Evolutionary conservation across 495 filamentous ascomycete genomes (phyloP).

Genomic region (Lichenothelia convexa): DNA sequence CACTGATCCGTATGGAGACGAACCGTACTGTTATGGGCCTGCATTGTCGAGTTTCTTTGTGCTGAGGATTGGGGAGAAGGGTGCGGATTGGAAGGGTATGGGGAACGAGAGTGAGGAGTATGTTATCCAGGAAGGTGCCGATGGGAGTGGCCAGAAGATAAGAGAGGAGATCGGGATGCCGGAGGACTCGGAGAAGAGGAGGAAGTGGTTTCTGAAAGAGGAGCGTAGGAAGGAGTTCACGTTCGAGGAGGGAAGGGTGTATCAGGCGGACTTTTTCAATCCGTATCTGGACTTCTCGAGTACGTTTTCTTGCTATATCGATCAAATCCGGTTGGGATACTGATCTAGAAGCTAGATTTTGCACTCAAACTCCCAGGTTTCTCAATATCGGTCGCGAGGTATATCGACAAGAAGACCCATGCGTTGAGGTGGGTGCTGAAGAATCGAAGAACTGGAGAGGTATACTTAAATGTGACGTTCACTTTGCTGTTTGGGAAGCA

Average conservation of each 20-base stretch:
- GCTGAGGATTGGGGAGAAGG: constrained; percentile 42
- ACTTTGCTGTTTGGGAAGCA: constrained; percentile 18
- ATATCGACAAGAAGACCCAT: constrained; percentile 23
- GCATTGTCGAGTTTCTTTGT: constrained; percentile 54
- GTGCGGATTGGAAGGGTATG: background rate
- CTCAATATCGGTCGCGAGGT: constrained; percentile 16
- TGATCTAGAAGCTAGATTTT: constrained; percentile 9
- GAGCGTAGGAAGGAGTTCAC: constrained; percentile 28
- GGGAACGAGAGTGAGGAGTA: constrained; percentile 6
- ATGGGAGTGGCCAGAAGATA: constrained; percentile 35
- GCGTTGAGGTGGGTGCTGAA: constrained; percentile 20
- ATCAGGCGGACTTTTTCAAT: constrained; percentile 75
- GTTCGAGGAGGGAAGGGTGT: constrained; percentile 41
- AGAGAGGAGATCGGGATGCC: constrained; percentile 13
- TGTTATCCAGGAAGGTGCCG: constrained; percentile 47
- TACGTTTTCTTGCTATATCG: constrained; percentile 15
- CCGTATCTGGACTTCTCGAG: constrained; percentile 69
- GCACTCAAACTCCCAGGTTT: constrained; percentile 21
- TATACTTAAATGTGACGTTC: constrained; percentile 19
- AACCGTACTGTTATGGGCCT: constrained; percentile 65
- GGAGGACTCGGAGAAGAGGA: constrained; percentile 10
- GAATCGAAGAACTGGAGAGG: constrained; percentile 16
- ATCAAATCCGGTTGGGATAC: background rate
- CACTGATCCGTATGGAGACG: constrained; percentile 68
- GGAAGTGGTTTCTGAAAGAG: constrained; percentile 17